Evolutionary conservation across 108 stramenopile genomes (phyloP).

Genomic region (Nitzschia sp.): DNA sequence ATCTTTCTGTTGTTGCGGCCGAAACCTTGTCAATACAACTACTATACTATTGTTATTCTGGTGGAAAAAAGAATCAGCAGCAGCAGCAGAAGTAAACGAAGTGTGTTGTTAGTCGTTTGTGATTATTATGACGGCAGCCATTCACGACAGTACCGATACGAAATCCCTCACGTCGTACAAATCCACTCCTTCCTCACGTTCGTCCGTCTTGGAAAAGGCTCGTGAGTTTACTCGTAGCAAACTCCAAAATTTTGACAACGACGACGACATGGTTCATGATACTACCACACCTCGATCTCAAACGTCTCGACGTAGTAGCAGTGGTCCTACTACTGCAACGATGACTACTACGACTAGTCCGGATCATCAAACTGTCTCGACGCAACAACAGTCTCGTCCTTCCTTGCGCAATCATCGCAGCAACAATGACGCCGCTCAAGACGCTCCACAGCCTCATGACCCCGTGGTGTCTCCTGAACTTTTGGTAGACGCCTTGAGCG

Average conservation of each 20-base stretch:
- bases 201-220: conserved; percentile 61
- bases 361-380: neutral
- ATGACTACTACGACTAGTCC: neutral
- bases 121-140: conserved; percentile 14
- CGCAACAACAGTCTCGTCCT: conserved; percentile 12
- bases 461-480: conserved; percentile 78
- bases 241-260: neutral
- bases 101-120: too few relatives aligned
- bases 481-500: conserved; percentile 82
- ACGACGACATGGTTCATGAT: conserved; percentile 44
- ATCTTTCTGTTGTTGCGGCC: too few relatives aligned
- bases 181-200: conserved; percentile 54
- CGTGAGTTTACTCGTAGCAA: conserved; percentile 46
- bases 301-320: conserved; percentile 26
- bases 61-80: neutral
- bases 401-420: neutral
- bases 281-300: conserved; percentile 25
- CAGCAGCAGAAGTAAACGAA: too few relatives aligned
- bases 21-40: neutral
- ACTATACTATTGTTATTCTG: neutral
- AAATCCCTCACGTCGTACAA: conserved; percentile 32
- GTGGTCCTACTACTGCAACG: neutral
- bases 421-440: conserved; percentile 10
- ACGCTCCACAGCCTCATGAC: conserved; percentile 25
- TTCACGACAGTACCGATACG: neutral